A percentile compares a stretch with the other conserved stretches of the same genome.
Conservation (phyloP, 495 filamentous ascomycete genomes). For the Daldinia bambusicola region DNA sequence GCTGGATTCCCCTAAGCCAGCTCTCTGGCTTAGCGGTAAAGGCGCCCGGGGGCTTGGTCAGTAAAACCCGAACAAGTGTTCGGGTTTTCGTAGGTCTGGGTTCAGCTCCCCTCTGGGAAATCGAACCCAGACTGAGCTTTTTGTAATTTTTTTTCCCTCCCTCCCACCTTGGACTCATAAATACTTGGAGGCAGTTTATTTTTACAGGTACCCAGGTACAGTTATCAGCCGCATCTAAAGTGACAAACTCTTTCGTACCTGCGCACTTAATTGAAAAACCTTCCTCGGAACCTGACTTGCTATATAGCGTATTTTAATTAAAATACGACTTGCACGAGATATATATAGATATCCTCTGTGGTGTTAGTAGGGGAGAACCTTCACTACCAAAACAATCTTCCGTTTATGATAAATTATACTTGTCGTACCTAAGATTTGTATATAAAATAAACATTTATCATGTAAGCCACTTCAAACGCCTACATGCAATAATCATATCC, state of each 20-base stretch:
- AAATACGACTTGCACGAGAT: background rate
- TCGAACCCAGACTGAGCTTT: background rate
- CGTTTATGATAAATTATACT: background rate
- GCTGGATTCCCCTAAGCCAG: background rate
- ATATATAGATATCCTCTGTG: background rate
- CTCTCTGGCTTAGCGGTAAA: background rate
- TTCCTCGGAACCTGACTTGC: background rate
- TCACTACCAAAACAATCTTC: background rate
- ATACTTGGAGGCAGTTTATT: no score
- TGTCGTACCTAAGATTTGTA: no score
- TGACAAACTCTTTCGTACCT: background rate
- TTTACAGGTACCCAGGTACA: no score
- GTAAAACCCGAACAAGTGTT: constrained; percentile 1
- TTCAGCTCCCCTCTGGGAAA: background rate
- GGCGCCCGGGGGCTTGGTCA: background rate
- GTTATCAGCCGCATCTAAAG: background rate
- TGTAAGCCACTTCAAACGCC: background rate
- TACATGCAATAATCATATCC: background rate
- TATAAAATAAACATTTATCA: background rate
- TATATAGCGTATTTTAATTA: background rate
- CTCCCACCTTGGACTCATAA: no score
- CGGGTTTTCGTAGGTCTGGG: constrained; percentile 1
- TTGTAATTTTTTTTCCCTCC: no score
- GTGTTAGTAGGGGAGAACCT: background rate
- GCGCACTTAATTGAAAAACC: background rate